Evolutionary conservation across 331 rosid genomes (phyloP).

Genomic region (Quercus phellos): DNA sequence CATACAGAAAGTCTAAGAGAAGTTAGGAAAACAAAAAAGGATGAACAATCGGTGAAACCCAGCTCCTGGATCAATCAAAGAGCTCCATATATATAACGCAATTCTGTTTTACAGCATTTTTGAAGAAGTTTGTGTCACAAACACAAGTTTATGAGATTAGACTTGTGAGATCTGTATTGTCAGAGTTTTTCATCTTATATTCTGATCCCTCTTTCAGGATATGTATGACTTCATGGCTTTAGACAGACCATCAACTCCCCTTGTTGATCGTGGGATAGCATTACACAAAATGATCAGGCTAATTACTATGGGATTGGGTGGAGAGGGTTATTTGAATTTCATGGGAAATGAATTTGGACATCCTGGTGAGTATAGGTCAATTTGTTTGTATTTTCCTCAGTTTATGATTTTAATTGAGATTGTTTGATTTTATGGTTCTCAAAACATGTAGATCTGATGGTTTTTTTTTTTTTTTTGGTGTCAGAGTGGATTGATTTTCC

Average conservation of each 20-base stretch:
- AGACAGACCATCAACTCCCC: slow-evolving; percentile 80
- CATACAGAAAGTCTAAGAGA: too few relatives aligned
- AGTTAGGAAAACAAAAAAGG: too few relatives aligned
- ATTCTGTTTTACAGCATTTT: neutral
- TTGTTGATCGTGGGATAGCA: slow-evolving; percentile 61
- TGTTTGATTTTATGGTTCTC: slow-evolving; percentile 10
- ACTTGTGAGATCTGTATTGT: neutral
- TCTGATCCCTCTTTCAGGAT: slow-evolving; percentile 30
- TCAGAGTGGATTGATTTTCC: slow-evolving; percentile 99
- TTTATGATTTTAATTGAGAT: neutral
- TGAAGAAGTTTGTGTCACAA: neutral
- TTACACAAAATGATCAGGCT: slow-evolving; percentile 96
- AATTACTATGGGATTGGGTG: slow-evolving; percentile 89
- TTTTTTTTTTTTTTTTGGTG: neutral
- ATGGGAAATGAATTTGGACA: slow-evolving; percentile 99
- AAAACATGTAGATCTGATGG: slow-evolving; percentile 9
- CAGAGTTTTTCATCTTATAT: neutral
- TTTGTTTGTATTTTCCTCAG: slow-evolving; percentile 1
- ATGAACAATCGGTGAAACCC: too few relatives aligned
- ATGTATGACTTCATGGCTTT: slow-evolving; percentile 75
- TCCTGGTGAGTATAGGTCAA: slow-evolving; percentile 62
- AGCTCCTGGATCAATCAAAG: too few relatives aligned
- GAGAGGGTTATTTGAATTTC: slow-evolving; percentile 95
- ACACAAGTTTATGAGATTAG: neutral
- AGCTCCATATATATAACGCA: neutral